phyloP scores from a whole-genome alignment of 2,329 filamentous ascomycete species.

The Cordyceps cicadae region DNA sequence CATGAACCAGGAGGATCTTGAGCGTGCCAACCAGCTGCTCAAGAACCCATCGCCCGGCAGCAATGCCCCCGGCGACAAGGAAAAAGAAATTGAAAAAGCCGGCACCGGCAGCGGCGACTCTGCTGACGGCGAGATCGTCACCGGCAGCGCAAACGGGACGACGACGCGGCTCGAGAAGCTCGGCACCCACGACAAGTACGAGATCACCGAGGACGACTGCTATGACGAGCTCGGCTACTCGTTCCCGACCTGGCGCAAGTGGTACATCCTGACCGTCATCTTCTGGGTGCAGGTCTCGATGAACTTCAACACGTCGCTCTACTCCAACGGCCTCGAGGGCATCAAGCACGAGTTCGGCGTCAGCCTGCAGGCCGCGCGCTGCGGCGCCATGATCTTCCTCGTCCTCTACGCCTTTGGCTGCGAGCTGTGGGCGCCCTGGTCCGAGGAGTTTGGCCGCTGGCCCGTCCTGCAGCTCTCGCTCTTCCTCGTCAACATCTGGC shows the following conservation, averaged over 20 bases:
- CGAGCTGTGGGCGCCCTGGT: slow-evolving; percentile 83
- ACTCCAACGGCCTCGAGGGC: slow-evolving; percentile 59
- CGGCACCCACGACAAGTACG: slow-evolving; percentile 32
- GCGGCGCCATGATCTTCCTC: slow-evolving; percentile 71
- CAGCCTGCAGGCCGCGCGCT: slow-evolving; percentile 58
- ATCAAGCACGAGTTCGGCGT: slow-evolving; percentile 61
- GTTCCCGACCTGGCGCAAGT: slow-evolving; percentile 57
- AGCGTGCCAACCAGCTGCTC: slow-evolving; percentile 29
- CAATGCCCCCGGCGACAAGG: slow-evolving; percentile 2
- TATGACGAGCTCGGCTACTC: slow-evolving; percentile 57
- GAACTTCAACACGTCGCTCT: slow-evolving; percentile 71
- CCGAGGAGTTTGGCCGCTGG: slow-evolving; percentile 72
- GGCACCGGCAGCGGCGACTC: slow-evolving; percentile 25
- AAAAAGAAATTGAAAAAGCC: slow-evolving; percentile 10
- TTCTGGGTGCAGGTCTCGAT: slow-evolving; percentile 68
- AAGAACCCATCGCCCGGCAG: slow-evolving; percentile 17
- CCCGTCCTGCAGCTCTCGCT: slow-evolving; percentile 66
- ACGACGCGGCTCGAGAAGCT: slow-evolving; percentile 25
- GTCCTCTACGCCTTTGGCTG: slow-evolving; percentile 78
- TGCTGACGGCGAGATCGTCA: slow-evolving; percentile 13
- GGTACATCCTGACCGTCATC: slow-evolving; percentile 64
- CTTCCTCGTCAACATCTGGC: slow-evolving; percentile 69
- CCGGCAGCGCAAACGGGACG: neutral
- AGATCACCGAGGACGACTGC: slow-evolving; percentile 50
- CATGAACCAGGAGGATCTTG: slow-evolving; percentile 27